These are phyloP conservation scores for Trametes cinnabarina DNA, from an alignment of 768 basidiomycete genomes.

Conservation along the genomic window DNA sequence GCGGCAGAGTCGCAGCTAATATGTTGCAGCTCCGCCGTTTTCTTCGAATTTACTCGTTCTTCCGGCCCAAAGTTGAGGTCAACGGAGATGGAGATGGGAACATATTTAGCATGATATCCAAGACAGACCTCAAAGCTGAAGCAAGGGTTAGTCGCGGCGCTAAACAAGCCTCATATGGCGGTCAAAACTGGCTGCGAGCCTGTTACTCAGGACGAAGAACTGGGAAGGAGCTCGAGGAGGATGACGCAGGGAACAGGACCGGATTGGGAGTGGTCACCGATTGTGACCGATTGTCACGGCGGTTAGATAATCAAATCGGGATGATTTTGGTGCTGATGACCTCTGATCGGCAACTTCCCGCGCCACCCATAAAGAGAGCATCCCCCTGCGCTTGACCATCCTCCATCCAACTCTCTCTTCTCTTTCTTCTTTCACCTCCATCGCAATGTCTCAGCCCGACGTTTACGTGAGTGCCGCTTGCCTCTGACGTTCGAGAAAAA, in stretches of 20 bases:
- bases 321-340: constrained; percentile 24
- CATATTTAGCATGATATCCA: background rate
- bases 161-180: too few relatives aligned
- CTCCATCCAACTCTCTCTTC: constrained; percentile 16
- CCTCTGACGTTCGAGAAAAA: background rate
- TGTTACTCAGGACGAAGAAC: too few relatives aligned
- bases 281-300: constrained; percentile 28
- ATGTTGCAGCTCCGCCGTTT: background rate
- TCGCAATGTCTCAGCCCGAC: constrained; percentile 32
- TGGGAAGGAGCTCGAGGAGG: background rate
- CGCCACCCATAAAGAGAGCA: constrained; percentile 19
- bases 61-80: too few relatives aligned
- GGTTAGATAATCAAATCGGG: constrained; percentile 21
- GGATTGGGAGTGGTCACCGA: constrained; percentile 16
- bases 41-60: too few relatives aligned
- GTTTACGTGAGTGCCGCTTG: constrained; percentile 36
- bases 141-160: too few relatives aligned
- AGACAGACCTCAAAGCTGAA: too few relatives aligned
- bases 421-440: constrained; percentile 16
- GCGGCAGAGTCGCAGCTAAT: background rate
- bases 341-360: constrained; percentile 25
- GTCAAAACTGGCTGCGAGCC: too few relatives aligned
- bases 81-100: background rate
- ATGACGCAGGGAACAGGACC: background rate
- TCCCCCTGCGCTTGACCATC: constrained; percentile 1